phyloP scores from a whole-genome alignment of 1,284 basidiomycete genomes.

The Porogramme epimiltina region DNA sequence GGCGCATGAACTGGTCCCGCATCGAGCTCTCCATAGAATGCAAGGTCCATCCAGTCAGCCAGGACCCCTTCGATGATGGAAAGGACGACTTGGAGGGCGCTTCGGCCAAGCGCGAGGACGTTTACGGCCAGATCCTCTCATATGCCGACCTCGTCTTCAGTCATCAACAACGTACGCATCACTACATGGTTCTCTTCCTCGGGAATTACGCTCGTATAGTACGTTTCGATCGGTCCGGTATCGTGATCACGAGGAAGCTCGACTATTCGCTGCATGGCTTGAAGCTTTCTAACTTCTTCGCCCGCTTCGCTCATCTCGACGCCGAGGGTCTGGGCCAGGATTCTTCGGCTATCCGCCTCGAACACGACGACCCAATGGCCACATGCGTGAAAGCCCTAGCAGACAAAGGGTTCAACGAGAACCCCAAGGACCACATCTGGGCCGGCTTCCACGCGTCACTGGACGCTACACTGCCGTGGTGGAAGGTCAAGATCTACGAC shows the following conservation, averaged over 20 bases:
- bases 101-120: not conserved
- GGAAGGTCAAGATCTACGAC: not conserved
- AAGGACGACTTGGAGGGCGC: not conserved
- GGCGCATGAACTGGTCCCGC: not conserved
- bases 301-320: conserved; percentile 4
- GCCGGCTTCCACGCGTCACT: not conserved
- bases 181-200: conserved; percentile 12
- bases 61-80: conserved; percentile 11
- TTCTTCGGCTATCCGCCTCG: conserved; percentile 1
- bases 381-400: not conserved
- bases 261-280: conserved; percentile 1
- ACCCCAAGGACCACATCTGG: conserved; percentile 1
- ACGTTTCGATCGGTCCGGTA: conserved; percentile 10
- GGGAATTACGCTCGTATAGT: conserved; percentile 11
- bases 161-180: conserved; percentile 5
- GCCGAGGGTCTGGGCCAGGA: conserved; percentile 9
- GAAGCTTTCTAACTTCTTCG: conserved; percentile 14
- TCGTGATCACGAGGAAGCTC: conserved; percentile 11
- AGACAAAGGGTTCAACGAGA: not conserved
- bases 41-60: not conserved
- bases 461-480: conserved; percentile 6
- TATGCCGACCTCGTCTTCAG: conserved; percentile 10
- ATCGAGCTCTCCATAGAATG: conserved; percentile 8
- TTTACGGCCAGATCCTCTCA: conserved; percentile 4
- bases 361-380: not conserved